A percentile compares a stretch with the other conserved stretches of the same genome.
These are phyloP conservation scores for Biscutella auriculata DNA, from an alignment of 441 rosid genomes.

Conservation along the genomic window DNA sequence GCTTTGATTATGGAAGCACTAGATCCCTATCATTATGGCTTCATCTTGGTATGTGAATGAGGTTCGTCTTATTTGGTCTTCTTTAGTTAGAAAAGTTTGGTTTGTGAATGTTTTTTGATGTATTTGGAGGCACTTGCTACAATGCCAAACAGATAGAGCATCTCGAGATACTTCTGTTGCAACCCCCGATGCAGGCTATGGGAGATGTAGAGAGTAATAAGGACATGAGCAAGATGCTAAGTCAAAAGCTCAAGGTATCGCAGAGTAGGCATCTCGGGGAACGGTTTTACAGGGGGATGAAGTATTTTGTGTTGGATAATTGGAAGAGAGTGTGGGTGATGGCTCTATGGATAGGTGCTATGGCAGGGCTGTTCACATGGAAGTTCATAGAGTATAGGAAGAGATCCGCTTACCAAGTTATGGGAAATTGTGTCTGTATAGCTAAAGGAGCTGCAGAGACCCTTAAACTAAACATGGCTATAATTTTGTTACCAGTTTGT, in stretches of 20 bases:
- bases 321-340: conserved; percentile 61
- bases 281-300: conserved; percentile 15
- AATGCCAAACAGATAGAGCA: conserved; percentile 30
- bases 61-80: conserved; percentile 8
- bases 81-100: not conserved
- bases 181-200: conserved; percentile 22
- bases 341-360: conserved; percentile 33
- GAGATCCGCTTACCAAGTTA: conserved; percentile 32
- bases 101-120: conserved; percentile 17
- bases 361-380: conserved; percentile 40
- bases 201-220: conserved; percentile 23
- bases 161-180: conserved; percentile 34
- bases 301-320: conserved; percentile 39
- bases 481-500: conserved; percentile 51
- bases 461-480: conserved; percentile 53
- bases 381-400: conserved; percentile 34
- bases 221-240: conserved; percentile 33
- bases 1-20: conserved; percentile 46
- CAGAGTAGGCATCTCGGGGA: conserved; percentile 22
- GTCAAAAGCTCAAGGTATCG: conserved; percentile 40
- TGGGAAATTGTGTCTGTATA: conserved; percentile 47
- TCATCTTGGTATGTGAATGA: conserved; percentile 35
- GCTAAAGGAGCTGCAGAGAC: conserved; percentile 73
- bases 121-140: conserved; percentile 13
- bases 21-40: conserved; percentile 34